A percentile compares a stretch with the other conserved stretches of the same genome.
These are phyloP conservation scores for Moricandia moricandioides DNA, from an alignment of 345 rosid genomes.

Conservation along the genomic window DNA sequence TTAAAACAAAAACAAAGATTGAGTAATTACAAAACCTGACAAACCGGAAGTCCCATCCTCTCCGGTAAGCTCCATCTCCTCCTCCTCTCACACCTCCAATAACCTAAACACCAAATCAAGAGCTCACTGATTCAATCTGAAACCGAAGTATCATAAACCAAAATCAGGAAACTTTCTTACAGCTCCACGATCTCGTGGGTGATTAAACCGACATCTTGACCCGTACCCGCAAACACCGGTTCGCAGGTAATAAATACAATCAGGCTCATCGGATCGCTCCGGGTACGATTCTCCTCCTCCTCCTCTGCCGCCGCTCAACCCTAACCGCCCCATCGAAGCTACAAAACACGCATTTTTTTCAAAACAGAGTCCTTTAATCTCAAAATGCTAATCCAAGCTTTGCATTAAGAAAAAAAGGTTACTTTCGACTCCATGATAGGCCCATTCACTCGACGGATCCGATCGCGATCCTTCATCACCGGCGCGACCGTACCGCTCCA, in stretches of 20 bases:
- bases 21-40: constrained; percentile 66
- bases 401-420: not conserved
- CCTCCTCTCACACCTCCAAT: constrained; percentile 50
- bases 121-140: constrained; percentile 11
- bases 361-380: constrained; percentile 11
- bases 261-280: constrained; percentile 71
- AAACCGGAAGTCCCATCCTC: constrained; percentile 72
- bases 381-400: not conserved
- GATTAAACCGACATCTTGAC: constrained; percentile 92
- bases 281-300: constrained; percentile 55
- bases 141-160: not conserved
- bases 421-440: constrained; percentile 66
- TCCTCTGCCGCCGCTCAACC: constrained; percentile 29
- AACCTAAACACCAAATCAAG: constrained; percentile 46
- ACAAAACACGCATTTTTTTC: constrained; percentile 6
- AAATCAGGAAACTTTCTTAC: constrained; percentile 42
- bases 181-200: constrained; percentile 76
- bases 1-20: not conserved
- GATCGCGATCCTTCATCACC: constrained; percentile 58
- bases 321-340: constrained; percentile 60
- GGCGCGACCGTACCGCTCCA: constrained; percentile 71
- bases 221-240: constrained; percentile 89
- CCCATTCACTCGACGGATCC: constrained; percentile 75
- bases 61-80: constrained; percentile 66
- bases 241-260: constrained; percentile 80